A percentile compares a stretch with the other conserved stretches of the same genome.
Conservation (phyloP, 257 asterid genomes). For the Solanum gracilifrons region DNA sequence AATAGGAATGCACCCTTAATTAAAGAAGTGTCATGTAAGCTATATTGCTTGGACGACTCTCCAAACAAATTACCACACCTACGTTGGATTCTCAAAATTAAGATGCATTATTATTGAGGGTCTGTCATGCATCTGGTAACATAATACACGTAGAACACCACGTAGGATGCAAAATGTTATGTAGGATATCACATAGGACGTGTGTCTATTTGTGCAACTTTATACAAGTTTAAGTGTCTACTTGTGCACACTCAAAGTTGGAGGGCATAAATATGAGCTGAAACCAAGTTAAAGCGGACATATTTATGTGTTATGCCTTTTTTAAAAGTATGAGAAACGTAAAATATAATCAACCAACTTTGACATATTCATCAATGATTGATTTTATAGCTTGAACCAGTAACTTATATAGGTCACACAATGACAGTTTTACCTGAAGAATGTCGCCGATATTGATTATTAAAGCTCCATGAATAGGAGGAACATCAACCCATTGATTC, state of each 20-base stretch:
- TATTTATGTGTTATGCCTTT: no score
- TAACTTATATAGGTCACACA: background rate
- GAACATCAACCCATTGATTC: slow-evolving; percentile 45
- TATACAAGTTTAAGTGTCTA: no score
- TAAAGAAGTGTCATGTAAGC: background rate
- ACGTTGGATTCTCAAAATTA: background rate
- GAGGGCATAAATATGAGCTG: no score
- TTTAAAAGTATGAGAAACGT: no score
- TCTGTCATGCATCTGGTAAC: no score
- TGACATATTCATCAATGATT: background rate
- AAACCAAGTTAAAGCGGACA: no score
- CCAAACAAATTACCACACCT: background rate
- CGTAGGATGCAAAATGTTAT: accelerated
- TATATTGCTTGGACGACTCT: background rate
- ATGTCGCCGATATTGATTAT: slow-evolving; percentile 50
- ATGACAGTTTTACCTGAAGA: slow-evolving; percentile 31
- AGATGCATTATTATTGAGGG: background rate
- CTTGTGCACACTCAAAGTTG: no score
- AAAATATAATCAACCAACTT: no score
- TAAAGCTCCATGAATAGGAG: slow-evolving; percentile 39
- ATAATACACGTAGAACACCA: no score
- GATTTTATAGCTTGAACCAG: background rate
- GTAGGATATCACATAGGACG: no score
- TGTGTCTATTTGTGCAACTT: no score
- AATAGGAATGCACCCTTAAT: background rate